Evolutionary conservation across 2,329 filamentous ascomycete genomes (phyloP).

Genomic region (Knufia fluminis): DNA sequence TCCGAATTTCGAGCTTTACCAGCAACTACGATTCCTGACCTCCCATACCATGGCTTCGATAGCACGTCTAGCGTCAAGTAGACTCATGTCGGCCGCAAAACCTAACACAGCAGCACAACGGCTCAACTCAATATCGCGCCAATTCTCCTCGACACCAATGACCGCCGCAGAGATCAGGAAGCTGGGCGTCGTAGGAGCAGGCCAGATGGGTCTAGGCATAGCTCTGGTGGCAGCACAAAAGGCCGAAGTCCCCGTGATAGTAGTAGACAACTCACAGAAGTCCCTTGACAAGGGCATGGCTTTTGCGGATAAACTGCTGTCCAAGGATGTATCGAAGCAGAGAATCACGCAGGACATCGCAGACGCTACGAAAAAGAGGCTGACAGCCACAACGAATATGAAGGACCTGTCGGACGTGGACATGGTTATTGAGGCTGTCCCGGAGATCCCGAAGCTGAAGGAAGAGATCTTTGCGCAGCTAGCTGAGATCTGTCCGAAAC

Average conservation of each 20-base stretch:
- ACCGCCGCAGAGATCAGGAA: conserved; percentile 68
- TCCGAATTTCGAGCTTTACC: too few relatives aligned
- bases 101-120: conserved; percentile 27
- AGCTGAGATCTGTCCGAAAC: conserved; percentile 68
- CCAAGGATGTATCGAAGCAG: conserved; percentile 84
- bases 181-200: conserved; percentile 84
- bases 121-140: conserved; percentile 34
- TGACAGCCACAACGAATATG: conserved; percentile 63
- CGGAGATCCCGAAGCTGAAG: conserved; percentile 83
- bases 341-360: conserved; percentile 76
- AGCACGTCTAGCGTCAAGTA: conserved; percentile 16
- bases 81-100: conserved; percentile 31
- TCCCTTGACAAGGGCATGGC: conserved; percentile 81
- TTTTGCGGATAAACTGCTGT: conserved; percentile 92
- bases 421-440: conserved; percentile 96
- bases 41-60: conserved; percentile 15
- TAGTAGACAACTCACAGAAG: conserved; percentile 76
- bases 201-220: conserved; percentile 96
- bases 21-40: not conserved
- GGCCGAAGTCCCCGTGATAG: conserved; percentile 71
- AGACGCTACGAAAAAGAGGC: conserved; percentile 58
- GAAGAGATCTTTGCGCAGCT: conserved; percentile 76
- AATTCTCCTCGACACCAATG: conserved; percentile 58
- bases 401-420: conserved; percentile 74
- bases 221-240: conserved; percentile 84